Percentiles rank a stretch among this genome's conserved stretches.
Conservation (phyloP, 2,329 filamentous ascomycete species). For the Fusarium sp. region DNA sequence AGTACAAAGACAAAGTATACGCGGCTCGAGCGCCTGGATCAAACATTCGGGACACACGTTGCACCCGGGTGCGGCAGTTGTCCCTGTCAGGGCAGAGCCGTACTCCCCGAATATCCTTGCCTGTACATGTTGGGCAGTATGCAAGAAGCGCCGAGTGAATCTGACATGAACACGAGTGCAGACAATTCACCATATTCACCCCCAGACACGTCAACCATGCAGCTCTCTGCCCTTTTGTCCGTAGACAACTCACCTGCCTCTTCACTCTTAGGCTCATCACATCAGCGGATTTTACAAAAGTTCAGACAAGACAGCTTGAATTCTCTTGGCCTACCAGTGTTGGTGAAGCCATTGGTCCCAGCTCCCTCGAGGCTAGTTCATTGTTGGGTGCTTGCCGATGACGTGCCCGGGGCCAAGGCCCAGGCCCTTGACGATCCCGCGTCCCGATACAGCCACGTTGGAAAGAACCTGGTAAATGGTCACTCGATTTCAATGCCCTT, state of each 20-base stretch:
- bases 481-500: background rate
- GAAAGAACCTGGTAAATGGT: background rate
- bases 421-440: slow-evolving; percentile 1
- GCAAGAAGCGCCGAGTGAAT: background rate
- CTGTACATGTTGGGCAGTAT: background rate
- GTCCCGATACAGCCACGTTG: background rate
- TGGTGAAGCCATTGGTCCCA: slow-evolving; percentile 9
- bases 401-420: slow-evolving; percentile 30
- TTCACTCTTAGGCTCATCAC: slow-evolving; percentile 15
- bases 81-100: slow-evolving; percentile 24
- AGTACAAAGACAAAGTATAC: background rate
- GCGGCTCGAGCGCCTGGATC: background rate
- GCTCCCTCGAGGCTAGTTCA: slow-evolving; percentile 9
- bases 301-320: background rate
- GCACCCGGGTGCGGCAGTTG: slow-evolving; percentile 1
- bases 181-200: slow-evolving; percentile 24
- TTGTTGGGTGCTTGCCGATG: slow-evolving; percentile 29
- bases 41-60: background rate
- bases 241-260: slow-evolving; percentile 29
- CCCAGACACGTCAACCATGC: slow-evolving; percentile 19
- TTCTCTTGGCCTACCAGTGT: slow-evolving; percentile 12
- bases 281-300: slow-evolving; percentile 14
- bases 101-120: slow-evolving; percentile 34
- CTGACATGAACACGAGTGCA: background rate
- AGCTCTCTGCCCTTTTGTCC: background rate